Evolutionary conservation across 1,139 yeast species (phyloP), one percentile per base, ranked within the genome.

Genomic region (Pichia sp.): DNA sequence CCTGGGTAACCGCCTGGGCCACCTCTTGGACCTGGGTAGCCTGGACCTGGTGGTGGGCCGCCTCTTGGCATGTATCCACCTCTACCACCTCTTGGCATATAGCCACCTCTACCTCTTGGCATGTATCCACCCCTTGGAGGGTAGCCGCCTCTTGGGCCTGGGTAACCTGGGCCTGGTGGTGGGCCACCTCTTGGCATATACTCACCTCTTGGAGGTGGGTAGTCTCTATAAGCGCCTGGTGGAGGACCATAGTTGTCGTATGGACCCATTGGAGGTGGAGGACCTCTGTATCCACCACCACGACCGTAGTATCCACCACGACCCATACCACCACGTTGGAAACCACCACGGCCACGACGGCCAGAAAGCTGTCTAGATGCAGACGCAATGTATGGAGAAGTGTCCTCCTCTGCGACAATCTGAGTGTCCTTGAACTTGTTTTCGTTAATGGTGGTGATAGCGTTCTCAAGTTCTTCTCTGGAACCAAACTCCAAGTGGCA

Each of bases 361-460:
- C 68, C 63, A 34, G 49, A 47, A 25, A 56, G 50, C 55, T 75
- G 68, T 65, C 78, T 67, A 47, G 76, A 67, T 45, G 74, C 71
- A 38, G 79, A 74, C 49, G 85, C 81, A 48, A 79, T 71, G 52
- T 80, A 81, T 46, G 88, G 87, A 39, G 75, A 71, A 53, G 82
- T 72, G 53, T 85, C 95, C 64, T 77, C 86, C 62, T 77, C 85
- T 42, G 88, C 84, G 43, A 71, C 59, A 42, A 85, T 64, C 36
- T 68, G 64, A 40, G 74, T 58, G 46, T 84, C 95, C 56, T 76
- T 74, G 68, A 74, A 79, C 44, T 78, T 87, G 44, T 76, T 65
- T 51, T 81, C 84, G 60, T 79, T 78, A 52, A 85, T 67, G 54
- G 73, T 70, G 40, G 75, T 75, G 45, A 84, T 63, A 34, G 93